A percentile compares a stretch with the other conserved stretches of the same genome.
Evolutionary conservation across 192 early-diverging fungal species (phyloP).

Genomic region (Thamnidium elegans): DNA sequence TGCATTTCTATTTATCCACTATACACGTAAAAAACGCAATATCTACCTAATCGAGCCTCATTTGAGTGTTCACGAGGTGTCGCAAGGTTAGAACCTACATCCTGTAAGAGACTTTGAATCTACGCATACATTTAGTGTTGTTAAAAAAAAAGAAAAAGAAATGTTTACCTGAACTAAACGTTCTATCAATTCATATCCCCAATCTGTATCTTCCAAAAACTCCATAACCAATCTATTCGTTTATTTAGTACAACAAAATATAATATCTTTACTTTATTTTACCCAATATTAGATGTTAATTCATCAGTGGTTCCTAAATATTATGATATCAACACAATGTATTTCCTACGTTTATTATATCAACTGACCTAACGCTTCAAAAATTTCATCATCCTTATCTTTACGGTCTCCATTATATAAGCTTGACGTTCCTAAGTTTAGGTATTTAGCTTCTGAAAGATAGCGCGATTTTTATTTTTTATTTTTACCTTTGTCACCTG

Average conservation of each 20-base stretch:
- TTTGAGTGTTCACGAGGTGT: conserved; percentile 68
- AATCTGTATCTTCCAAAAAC: conserved; percentile 25
- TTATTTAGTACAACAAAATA: not conserved
- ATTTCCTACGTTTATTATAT: not conserved
- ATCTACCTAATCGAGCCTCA: conserved; percentile 48
- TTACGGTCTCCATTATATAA: conserved; percentile 90
- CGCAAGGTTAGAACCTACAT: conserved; percentile 89
- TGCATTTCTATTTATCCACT: not conserved
- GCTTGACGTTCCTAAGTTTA: conserved; percentile 65
- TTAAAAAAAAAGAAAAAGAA: not conserved
- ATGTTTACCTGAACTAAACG: conserved; percentile 26
- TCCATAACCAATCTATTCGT: conserved; percentile 34
- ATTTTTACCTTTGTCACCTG: conserved; percentile 80
- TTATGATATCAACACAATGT: not conserved
- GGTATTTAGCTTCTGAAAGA: not conserved
- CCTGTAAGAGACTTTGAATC: conserved; percentile 91
- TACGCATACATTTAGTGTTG: conserved; percentile 17
- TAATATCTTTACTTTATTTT: not conserved
- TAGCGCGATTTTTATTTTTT: not conserved
- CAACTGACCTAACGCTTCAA: conserved; percentile 77
- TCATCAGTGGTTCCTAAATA: conserved; percentile 75
- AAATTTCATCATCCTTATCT: conserved; percentile 83
- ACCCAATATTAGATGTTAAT: conserved; percentile 71
- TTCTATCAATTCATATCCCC: not conserved
- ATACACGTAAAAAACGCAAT: not conserved